Conservation (phyloP, 371 early-diverging fungal genomes). For the Globomyces sp. region DNA sequence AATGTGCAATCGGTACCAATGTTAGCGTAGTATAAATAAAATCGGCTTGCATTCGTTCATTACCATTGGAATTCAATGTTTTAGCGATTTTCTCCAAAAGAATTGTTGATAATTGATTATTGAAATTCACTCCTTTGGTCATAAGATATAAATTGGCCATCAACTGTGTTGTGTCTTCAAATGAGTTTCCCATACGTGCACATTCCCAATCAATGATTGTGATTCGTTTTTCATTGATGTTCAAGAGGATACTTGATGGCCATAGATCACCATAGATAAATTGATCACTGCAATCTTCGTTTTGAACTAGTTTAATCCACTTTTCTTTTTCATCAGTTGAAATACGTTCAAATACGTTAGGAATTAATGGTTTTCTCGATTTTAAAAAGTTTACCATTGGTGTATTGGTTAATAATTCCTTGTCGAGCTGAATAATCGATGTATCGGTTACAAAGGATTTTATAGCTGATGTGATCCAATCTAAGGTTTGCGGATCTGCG, state of each 20-base stretch:
- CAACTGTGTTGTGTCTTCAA: not conserved
- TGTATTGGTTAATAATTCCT: not conserved
- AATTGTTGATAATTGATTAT: not conserved
- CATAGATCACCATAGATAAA: conserved; percentile 13
- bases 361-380: not conserved
- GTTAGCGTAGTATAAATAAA: too few species aligned
- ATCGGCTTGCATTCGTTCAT: too few species aligned
- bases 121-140: not conserved
- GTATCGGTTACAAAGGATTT: not conserved
- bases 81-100: not conserved
- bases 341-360: not conserved
- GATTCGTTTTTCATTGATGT: not conserved
- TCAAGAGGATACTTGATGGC: conserved; percentile 2
- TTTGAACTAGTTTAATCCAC: not conserved
- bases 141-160: not conserved
- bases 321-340: not conserved
- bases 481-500: not conserved
- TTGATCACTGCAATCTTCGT: not conserved
- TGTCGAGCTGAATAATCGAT: not conserved
- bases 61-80: too few species aligned
- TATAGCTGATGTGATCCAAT: conserved; percentile 2
- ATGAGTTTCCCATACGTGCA: not conserved
- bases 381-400: not conserved
- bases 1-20: too few species aligned
- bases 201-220: conserved; percentile 10